Evolutionary conservation across 768 basidiomycete species (phyloP), one percentile per base, ranked within the genome.

Genomic region (Xanthoconium stramineum): DNA sequence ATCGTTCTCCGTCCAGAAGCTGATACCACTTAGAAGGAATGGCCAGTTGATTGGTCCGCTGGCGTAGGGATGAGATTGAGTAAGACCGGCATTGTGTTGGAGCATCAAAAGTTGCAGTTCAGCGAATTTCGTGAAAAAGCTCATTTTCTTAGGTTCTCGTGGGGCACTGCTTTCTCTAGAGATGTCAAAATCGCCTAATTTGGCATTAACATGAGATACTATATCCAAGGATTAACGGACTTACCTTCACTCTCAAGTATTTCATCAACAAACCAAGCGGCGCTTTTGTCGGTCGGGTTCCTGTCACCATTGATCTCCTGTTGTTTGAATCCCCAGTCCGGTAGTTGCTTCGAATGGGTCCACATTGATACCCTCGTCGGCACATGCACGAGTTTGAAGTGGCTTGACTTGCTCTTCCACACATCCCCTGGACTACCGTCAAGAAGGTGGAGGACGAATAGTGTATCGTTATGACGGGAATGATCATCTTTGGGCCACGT

Each of bases 241-340:
- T 69, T 60, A 93, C 92, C 75, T 53, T 85, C 87, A 59, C 85
- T 86, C 36, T 77, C 73, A 13, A 96, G 71, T 55, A 99, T 86
- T 29, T 90, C 83, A 58, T 98, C 88, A 15, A 89, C 86, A 70
- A 82, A 92, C 97, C 97, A 99, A 15, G 84, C 84, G 3, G 91
- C 89, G 14, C 83, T 83, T 68, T 84, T 87, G 53, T 97, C 97
- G 9, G 77, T 71, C 6, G 88, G 76, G 56, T 90, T 94, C 78
- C 98, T 99, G 75, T 97, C 94, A 0, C 97, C 97, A 64, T 99
- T 99, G 59, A 99, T 83, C 69, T 98, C 97, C 68, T 98, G 94
- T 69, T 98, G 96, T 69, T 89, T 90, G 79, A 88, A 94, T 4
- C 88, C 97, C 97, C 97, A 98, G 3, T 97, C 94, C 0, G 97